Evolutionary conservation across 805 yeast species (phyloP).

Genomic region (Dipodascus geniculatus): DNA sequence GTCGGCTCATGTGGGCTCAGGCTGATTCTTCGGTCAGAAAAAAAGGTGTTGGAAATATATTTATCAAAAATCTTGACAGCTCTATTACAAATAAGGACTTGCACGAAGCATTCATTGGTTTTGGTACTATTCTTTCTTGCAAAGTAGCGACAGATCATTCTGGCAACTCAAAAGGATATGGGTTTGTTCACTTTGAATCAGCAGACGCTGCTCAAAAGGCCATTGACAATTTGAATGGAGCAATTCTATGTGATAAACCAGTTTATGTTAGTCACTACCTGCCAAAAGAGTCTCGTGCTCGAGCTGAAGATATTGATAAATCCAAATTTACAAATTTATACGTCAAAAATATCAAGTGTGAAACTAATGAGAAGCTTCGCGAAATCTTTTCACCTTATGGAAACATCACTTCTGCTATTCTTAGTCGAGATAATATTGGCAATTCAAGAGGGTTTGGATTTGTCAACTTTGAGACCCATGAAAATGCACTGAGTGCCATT

Average conservation of each 20-base stretch:
- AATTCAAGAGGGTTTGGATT: conserved; percentile 43
- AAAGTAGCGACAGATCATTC: conserved; percentile 37
- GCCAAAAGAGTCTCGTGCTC: conserved; percentile 44
- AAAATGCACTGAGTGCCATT: conserved; percentile 34
- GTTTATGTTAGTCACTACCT: conserved; percentile 50
- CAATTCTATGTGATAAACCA: conserved; percentile 16
- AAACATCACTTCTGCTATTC: conserved; percentile 37
- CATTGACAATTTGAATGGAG: conserved; percentile 41
- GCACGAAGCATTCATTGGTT: conserved; percentile 40
- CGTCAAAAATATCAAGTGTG: conserved; percentile 37
- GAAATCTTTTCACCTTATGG: conserved; percentile 37
- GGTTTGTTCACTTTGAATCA: conserved; percentile 55
- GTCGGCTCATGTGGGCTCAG: neutral
- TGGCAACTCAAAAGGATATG: conserved; percentile 41
- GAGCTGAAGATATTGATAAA: conserved; percentile 27
- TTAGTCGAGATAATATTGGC: conserved; percentile 34
- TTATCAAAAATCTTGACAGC: conserved; percentile 43
- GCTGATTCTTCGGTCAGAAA: neutral
- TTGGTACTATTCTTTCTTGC: conserved; percentile 38
- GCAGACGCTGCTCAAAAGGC: conserved; percentile 53
- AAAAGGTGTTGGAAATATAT: conserved; percentile 41
- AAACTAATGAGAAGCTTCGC: conserved; percentile 29
- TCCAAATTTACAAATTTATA: conserved; percentile 43
- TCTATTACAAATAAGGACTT: conserved; percentile 41
- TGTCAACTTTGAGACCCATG: conserved; percentile 35